Evolutionary conservation across 495 filamentous ascomycete species (phyloP).

Genomic region (Neurospora tetrasperma): DNA sequence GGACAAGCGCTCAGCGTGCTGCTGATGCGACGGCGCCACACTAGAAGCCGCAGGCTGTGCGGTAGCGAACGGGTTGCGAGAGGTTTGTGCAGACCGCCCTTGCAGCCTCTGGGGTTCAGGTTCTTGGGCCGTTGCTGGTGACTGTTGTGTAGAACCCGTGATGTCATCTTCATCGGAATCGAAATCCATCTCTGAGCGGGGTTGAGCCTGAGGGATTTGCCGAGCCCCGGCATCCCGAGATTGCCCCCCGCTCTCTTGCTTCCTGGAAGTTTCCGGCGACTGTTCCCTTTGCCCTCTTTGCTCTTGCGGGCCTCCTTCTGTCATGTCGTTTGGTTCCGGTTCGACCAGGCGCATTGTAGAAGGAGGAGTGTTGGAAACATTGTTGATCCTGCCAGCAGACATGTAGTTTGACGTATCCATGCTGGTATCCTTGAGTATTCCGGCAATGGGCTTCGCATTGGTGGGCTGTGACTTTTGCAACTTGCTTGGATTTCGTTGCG

Average conservation of each 20-base stretch:
- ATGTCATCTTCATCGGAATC: conserved; percentile 34
- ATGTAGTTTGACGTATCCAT: conserved; percentile 22
- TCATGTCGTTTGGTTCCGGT: conserved; percentile 36
- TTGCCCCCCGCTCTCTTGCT: conserved; percentile 13
- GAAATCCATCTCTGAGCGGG: conserved; percentile 39
- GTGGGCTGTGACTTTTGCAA: conserved; percentile 60
- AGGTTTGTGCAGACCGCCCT: conserved; percentile 14
- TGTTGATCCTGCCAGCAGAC: conserved; percentile 32
- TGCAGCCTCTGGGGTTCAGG: conserved; percentile 3
- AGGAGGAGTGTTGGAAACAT: conserved; percentile 34
- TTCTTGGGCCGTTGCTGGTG: conserved; percentile 6
- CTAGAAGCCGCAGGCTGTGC: conserved; percentile 16
- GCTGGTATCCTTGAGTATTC: conserved; percentile 15
- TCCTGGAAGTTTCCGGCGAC: conserved; percentile 10
- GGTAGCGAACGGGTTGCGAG: conserved; percentile 17
- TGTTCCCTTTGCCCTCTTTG: conserved; percentile 15
- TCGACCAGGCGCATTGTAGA: conserved; percentile 53
- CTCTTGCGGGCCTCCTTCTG: conserved; percentile 27
- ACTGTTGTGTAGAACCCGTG: conserved; percentile 15
- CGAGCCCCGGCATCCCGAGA: conserved; percentile 35
- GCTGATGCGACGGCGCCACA: conserved; percentile 12
- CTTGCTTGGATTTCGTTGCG: conserved; percentile 56
- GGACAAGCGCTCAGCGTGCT: conserved; percentile 43
- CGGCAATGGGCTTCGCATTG: conserved; percentile 28
- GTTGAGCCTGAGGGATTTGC: conserved; percentile 41